Percentiles rank a stretch among this genome's conserved stretches.
Evolutionary conservation across 2,329 filamentous ascomycete species (phyloP).

Genomic region (Exophiala sideris): DNA sequence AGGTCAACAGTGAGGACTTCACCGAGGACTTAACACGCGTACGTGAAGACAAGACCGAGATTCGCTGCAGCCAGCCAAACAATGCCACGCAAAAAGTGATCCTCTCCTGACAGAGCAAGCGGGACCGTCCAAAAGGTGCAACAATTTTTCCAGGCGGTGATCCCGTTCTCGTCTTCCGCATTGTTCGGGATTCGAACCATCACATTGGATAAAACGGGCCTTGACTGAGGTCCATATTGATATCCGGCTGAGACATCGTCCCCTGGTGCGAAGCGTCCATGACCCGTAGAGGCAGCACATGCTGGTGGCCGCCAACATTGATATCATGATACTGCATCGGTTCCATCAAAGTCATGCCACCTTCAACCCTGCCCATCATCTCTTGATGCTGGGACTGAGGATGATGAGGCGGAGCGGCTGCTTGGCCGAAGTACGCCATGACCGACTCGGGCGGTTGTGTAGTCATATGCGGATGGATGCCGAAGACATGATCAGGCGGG

Average conservation of each 20-base stretch:
- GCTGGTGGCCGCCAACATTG: slow-evolving; percentile 1
- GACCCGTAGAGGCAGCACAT: slow-evolving; percentile 5
- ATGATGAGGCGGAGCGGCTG: not conserved
- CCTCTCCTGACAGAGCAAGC: no score
- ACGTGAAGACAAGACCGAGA: no score
- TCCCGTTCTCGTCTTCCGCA: not conserved
- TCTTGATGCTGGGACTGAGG: not conserved
- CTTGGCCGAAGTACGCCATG: slow-evolving; percentile 7
- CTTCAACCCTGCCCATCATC: slow-evolving; percentile 2
- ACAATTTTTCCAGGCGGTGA: no score
- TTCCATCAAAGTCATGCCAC: slow-evolving; percentile 9
- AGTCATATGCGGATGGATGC: slow-evolving; percentile 6
- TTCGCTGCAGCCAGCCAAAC: no score
- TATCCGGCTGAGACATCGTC: slow-evolving; percentile 4
- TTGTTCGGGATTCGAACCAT: not conserved
- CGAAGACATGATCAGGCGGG: slow-evolving; percentile 16
- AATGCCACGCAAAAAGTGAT: no score
- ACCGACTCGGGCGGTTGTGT: slow-evolving; percentile 4
- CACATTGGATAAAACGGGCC: slow-evolving; percentile 3
- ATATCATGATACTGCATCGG: slow-evolving; percentile 14
- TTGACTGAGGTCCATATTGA: slow-evolving; percentile 11
- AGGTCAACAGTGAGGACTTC: no score
- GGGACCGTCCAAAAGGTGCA: no score
- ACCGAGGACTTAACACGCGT: no score
- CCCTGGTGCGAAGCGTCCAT: not conserved